Evolutionary conservation across 768 basidiomycete genomes (phyloP).

Genomic region (Suillus subaureus): DNA sequence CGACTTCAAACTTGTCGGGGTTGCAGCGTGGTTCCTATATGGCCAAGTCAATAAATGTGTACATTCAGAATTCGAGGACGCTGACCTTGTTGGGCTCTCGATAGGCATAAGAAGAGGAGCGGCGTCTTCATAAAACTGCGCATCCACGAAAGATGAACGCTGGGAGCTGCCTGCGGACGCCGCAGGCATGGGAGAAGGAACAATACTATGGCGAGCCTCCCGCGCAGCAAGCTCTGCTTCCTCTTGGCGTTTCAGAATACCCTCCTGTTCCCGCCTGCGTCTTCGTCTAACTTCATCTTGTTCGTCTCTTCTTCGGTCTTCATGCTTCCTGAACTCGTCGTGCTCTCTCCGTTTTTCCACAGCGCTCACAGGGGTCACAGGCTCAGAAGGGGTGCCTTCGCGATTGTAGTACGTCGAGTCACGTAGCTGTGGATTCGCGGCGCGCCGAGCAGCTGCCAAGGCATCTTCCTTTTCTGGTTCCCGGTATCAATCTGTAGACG

Average conservation of each 20-base stretch:
- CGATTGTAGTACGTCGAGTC: conserved; percentile 27
- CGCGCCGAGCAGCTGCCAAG: conserved; percentile 26
- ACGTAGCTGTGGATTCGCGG: conserved; percentile 22
- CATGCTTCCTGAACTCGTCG: conserved; percentile 39
- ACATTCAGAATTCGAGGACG: conserved; percentile 45
- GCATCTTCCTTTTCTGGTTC: conserved; percentile 35
- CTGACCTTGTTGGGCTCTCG: conserved; percentile 61
- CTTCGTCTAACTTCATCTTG: conserved; percentile 49
- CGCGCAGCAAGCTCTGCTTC: conserved; percentile 58
- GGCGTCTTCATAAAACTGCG: conserved; percentile 32
- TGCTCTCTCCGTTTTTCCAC: conserved; percentile 30
- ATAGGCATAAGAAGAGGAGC: conserved; percentile 55
- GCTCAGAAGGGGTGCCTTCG: conserved; percentile 22
- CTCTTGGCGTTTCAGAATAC: conserved; percentile 57
- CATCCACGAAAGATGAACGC: conserved; percentile 34
- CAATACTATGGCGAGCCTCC: conserved; percentile 40
- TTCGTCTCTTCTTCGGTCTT: conserved; percentile 48
- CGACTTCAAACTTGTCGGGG: conserved; percentile 38
- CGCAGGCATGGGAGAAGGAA: conserved; percentile 30
- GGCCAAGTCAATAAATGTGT: conserved; percentile 24
- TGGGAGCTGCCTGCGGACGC: conserved; percentile 37
- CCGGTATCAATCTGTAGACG: conserved; percentile 33
- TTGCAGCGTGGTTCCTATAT: conserved; percentile 24
- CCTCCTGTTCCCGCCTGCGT: conserved; percentile 56
- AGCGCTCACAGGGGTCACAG: conserved; percentile 29